Evolutionary conservation across 345 rosid species (phyloP).

Genomic region (Psidium friedrichsthalianum): DNA sequence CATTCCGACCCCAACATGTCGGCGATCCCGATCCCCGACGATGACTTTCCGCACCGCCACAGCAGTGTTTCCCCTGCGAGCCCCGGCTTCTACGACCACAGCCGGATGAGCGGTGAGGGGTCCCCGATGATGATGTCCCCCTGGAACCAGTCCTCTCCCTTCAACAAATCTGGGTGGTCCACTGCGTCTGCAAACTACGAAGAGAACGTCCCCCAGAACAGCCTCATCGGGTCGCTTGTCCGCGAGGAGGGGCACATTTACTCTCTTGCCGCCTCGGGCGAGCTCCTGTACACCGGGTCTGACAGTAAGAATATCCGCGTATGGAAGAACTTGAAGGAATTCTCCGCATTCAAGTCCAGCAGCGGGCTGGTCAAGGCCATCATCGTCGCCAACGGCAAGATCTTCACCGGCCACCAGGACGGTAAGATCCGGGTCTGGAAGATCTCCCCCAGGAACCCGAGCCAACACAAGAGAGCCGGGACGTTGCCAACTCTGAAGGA

Average conservation of each 20-base stretch:
- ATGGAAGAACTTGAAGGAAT: constrained; percentile 86
- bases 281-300: constrained; percentile 89
- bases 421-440: constrained; percentile 95
- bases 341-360: constrained; percentile 78
- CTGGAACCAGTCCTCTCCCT: constrained; percentile 71
- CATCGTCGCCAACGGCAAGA: constrained; percentile 63
- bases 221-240: constrained; percentile 72
- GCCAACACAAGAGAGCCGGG: constrained; percentile 61
- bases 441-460: constrained; percentile 52
- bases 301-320: constrained; percentile 97
- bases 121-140: constrained; percentile 97
- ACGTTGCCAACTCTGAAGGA: constrained; percentile 81
- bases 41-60: constrained; percentile 36
- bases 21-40: constrained; percentile 16
- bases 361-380: constrained; percentile 92
- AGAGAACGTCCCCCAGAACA: constrained; percentile 38
- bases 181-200: constrained; percentile 10
- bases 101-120: constrained; percentile 70
- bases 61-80: constrained; percentile 66
- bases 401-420: constrained; percentile 92
- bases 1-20: constrained; percentile 20
- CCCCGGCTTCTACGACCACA: constrained; percentile 31
- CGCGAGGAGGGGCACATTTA: constrained; percentile 96
- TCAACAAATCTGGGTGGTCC: constrained; percentile 33
- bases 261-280: constrained; percentile 74